Percentiles rank a stretch among this genome's conserved stretches.
These are phyloP conservation scores for Pisolithus orientalis DNA, from an alignment of 768 basidiomycete genomes.

Conservation along the genomic window DNA sequence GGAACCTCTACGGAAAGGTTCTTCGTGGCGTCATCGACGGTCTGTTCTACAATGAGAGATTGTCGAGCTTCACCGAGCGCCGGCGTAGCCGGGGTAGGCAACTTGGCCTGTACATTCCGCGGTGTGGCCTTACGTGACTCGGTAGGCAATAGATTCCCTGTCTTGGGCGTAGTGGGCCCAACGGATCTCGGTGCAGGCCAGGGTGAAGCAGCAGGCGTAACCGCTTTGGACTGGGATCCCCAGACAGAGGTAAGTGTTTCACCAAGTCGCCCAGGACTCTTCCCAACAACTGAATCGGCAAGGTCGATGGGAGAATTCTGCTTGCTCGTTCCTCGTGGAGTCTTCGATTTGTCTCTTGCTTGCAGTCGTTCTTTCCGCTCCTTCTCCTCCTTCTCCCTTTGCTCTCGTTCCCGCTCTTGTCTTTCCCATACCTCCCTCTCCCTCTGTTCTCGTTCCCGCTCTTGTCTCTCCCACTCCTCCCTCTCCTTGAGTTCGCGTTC, in stretches of 20 bases:
- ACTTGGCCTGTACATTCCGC: conserved; percentile 5
- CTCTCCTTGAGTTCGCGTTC: conserved; percentile 1
- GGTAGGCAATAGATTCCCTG: conserved; percentile 7
- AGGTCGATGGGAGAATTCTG: conserved; percentile 26
- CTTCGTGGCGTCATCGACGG: neutral
- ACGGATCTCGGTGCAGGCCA: conserved; percentile 20
- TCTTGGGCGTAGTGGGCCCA: conserved; percentile 13
- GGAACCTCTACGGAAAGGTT: conserved; percentile 11
- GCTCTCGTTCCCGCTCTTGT: conserved; percentile 11
- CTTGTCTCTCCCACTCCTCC: conserved; percentile 3
- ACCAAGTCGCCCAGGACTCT: conserved; percentile 33
- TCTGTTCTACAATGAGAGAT: neutral
- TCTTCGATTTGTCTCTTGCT: conserved; percentile 6
- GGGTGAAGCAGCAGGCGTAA: conserved; percentile 25
- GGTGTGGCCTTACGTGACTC: conserved; percentile 2
- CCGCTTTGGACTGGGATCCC: conserved; percentile 32
- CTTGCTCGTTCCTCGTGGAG: conserved; percentile 17
- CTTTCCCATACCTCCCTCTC: conserved; percentile 23
- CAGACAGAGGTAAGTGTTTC: conserved; percentile 44
- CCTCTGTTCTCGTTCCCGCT: conserved; percentile 13
- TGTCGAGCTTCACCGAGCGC: conserved; percentile 10
- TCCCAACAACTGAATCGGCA: conserved; percentile 32
- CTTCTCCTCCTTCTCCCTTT: conserved; percentile 15
- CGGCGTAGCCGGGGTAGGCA: conserved; percentile 3
- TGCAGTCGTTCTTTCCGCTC: conserved; percentile 18